Evolutionary conservation across 169 alveolate genomes (phyloP).

Genomic region (Cryptosporidium canis): DNA sequence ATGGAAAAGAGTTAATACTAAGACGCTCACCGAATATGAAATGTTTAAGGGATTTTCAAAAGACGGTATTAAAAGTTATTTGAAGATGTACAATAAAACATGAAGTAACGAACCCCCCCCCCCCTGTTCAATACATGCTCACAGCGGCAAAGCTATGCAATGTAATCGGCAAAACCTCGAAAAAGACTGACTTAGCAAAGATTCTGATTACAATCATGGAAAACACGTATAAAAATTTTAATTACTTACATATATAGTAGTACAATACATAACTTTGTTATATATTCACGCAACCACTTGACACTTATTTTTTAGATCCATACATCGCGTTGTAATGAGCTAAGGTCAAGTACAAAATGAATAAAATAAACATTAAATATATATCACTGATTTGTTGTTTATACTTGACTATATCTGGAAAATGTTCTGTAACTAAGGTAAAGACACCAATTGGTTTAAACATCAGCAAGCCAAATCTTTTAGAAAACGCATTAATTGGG

Average conservation of each 20-base stretch:
- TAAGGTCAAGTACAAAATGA: not conserved
- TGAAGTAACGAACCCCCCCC: constrained; percentile 1
- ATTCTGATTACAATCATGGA: constrained; percentile 5
- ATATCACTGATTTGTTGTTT: not conserved
- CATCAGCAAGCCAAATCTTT: not conserved
- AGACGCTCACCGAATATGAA: not conserved
- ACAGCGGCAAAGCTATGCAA: constrained; percentile 9
- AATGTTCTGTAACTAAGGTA: not conserved
- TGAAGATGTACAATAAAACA: not conserved
- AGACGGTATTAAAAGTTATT: not conserved
- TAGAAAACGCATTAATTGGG: constrained; percentile 2
- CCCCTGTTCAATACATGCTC: constrained; percentile 1
- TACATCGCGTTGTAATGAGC: not conserved
- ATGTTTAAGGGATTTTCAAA: constrained; percentile 32
- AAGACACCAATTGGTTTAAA: not conserved
- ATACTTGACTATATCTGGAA: not conserved
- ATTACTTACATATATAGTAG: no score
- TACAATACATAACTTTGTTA: no score
- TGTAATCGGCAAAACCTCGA: not conserved
- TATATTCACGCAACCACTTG: not conserved
- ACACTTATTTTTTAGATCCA: not conserved
- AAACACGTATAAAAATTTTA: not conserved
- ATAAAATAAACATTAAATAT: not conserved
- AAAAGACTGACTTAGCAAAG: not conserved
- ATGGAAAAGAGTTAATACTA: constrained; percentile 11